Percentiles rank a stretch among this genome's conserved stretches.
Evolutionary conservation across 169 alveolate genomes (phyloP).

Genomic region (Cyclospora cayetanensis): DNA sequence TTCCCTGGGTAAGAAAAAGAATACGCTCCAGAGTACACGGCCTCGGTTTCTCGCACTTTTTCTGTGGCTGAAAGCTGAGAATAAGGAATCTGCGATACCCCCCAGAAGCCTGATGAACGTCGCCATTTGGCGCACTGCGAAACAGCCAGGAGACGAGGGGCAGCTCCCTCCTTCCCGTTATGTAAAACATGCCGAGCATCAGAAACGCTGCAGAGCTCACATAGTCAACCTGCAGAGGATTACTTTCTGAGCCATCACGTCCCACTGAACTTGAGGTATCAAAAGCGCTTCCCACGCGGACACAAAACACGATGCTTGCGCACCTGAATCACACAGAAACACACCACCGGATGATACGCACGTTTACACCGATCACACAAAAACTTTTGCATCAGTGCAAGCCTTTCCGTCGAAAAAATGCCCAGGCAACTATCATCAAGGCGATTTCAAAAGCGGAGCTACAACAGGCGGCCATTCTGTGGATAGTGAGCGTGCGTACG

Average conservation of each 20-base stretch:
- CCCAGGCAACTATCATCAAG: background rate
- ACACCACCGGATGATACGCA: background rate
- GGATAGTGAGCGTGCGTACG: background rate
- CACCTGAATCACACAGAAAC: background rate
- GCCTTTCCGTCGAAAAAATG: background rate
- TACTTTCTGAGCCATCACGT: background rate
- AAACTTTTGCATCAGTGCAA: background rate
- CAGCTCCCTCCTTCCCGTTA: conserved; percentile 6
- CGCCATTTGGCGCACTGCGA: background rate
- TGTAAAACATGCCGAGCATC: conserved; percentile 17
- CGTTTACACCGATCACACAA: background rate
- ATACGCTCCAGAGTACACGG: conserved; percentile 8
- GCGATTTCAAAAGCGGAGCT: background rate
- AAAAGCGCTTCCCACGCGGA: conserved; percentile 28
- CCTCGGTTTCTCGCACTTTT: background rate
- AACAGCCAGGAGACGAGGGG: conserved; percentile 29
- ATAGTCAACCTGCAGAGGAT: conserved; percentile 35
- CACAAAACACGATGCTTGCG: background rate
- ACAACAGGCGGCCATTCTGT: background rate
- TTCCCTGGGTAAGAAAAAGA: conserved; percentile 9
- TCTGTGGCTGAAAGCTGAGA: conserved; percentile 31
- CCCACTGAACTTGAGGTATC: conserved; percentile 9
- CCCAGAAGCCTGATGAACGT: background rate
- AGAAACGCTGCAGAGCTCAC: conserved; percentile 24
- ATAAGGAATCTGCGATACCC: conserved; percentile 7